Percentiles rank a stretch among this genome's conserved stretches.
These are phyloP conservation scores for Tricholoma bakamatsutake DNA, from an alignment of 768 basidiomycete genomes.

Conservation along the genomic window DNA sequence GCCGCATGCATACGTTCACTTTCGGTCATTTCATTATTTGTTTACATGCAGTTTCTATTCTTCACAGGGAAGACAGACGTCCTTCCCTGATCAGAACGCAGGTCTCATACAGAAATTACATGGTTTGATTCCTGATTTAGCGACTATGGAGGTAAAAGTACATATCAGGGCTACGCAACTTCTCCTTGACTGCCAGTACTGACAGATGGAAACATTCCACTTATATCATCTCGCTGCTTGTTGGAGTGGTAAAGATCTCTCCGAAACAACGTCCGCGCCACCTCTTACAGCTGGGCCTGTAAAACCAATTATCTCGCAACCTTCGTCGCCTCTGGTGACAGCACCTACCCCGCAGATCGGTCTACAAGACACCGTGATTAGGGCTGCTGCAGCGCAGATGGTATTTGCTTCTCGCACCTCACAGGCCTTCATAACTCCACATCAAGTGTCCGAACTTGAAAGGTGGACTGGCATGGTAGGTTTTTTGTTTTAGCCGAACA, in stretches of 20 bases:
- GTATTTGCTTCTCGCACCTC: conserved; percentile 74
- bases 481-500: not conserved
- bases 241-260: conserved; percentile 40
- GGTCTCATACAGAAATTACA: conserved; percentile 54
- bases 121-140: conserved; percentile 42
- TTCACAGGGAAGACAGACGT: conserved; percentile 78
- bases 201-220: conserved; percentile 83
- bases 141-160: conserved; percentile 62
- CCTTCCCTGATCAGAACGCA: conserved; percentile 71
- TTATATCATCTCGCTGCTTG: conserved; percentile 72
- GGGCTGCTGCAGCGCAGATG: conserved; percentile 78
- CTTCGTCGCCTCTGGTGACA: conserved; percentile 15
- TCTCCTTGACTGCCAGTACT: not conserved
- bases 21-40: conserved; percentile 1
- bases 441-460: conserved; percentile 54
- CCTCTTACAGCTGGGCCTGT: conserved; percentile 43
- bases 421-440: conserved; percentile 69
- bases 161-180: conserved; percentile 1
- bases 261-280: conserved; percentile 22
- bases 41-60: conserved; percentile 64
- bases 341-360: conserved; percentile 16
- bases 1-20: conserved; percentile 3
- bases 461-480: conserved; percentile 50
- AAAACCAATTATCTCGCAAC: conserved; percentile 28
- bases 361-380: conserved; percentile 38